These are phyloP conservation scores for Nicotiana sylvestris DNA, from an alignment of 257 asterid genomes.

Conservation along the genomic window DNA sequence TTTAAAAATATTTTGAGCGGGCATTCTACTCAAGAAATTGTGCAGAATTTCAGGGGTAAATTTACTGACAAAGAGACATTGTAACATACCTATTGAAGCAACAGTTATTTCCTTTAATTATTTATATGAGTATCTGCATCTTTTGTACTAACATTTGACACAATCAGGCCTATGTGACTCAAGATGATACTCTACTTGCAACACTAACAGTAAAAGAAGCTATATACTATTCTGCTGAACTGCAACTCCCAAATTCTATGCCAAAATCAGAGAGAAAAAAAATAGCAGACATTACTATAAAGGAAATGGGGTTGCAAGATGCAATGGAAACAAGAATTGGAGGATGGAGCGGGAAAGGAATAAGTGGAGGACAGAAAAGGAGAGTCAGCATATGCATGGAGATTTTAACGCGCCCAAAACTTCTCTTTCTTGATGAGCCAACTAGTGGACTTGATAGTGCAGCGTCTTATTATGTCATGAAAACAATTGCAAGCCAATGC, in stretches of 20 bases:
- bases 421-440: slow-evolving; percentile 65
- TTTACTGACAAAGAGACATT: neutral
- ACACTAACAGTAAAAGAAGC: slow-evolving; percentile 24
- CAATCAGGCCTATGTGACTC: slow-evolving; percentile 30
- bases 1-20: too few species aligned
- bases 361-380: slow-evolving; percentile 55
- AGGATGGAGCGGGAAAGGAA: slow-evolving; percentile 43
- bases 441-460: slow-evolving; percentile 71
- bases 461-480: slow-evolving; percentile 34
- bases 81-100: neutral
- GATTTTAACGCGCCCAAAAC: slow-evolving; percentile 53
- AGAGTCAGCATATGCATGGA: slow-evolving; percentile 63
- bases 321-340: slow-evolving; percentile 29
- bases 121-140: neutral
- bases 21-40: neutral
- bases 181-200: slow-evolving; percentile 18
- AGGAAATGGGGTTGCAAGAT: slow-evolving; percentile 28
- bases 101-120: neutral
- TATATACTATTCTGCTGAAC: slow-evolving; percentile 24
- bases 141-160: neutral
- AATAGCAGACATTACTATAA: slow-evolving; percentile 20
- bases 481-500: slow-evolving; percentile 7
- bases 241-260: slow-evolving; percentile 24
- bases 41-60: neutral
- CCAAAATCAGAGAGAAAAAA: slow-evolving; percentile 17